Evolutionary conservation across 768 basidiomycete species (phyloP).

Genomic region (Gautieria morchelliformis): DNA sequence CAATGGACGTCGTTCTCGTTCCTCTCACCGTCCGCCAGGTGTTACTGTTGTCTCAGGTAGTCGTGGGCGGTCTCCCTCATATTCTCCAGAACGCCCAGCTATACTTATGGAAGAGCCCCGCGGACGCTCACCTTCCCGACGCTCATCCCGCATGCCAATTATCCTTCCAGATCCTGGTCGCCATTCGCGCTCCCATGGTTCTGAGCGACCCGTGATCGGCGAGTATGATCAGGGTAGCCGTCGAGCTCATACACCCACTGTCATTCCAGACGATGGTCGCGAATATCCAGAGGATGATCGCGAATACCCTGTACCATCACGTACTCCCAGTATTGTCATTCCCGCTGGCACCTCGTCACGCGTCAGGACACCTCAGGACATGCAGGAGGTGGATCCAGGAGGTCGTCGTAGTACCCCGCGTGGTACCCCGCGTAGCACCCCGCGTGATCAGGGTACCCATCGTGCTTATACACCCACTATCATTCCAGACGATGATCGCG

Average conservation of each 20-base stretch:
- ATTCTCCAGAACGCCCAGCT: constrained; percentile 10
- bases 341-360: too few relatives aligned
- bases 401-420: not conserved
- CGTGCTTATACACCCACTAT: not conserved
- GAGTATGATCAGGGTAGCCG: not conserved
- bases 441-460: not conserved
- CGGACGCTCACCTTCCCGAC: constrained; percentile 13
- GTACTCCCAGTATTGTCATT: not conserved
- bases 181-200: constrained; percentile 3
- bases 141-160: not conserved
- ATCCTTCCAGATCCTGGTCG: not conserved
- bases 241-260: not conserved
- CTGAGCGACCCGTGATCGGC: not conserved
- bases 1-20: not conserved
- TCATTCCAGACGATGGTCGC: too few relatives aligned
- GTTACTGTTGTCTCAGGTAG: not conserved
- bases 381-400: not conserved
- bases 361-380: not conserved
- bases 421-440: too few relatives aligned
- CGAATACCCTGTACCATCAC: not conserved
- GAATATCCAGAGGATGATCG: too few relatives aligned
- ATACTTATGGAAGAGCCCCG: not conserved
- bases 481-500: too few relatives aligned
- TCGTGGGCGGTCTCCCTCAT: constrained; percentile 8
- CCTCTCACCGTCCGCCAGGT: not conserved